phyloP scores from a whole-genome alignment of 345 rosid species.

The Brassica juncea region DNA sequence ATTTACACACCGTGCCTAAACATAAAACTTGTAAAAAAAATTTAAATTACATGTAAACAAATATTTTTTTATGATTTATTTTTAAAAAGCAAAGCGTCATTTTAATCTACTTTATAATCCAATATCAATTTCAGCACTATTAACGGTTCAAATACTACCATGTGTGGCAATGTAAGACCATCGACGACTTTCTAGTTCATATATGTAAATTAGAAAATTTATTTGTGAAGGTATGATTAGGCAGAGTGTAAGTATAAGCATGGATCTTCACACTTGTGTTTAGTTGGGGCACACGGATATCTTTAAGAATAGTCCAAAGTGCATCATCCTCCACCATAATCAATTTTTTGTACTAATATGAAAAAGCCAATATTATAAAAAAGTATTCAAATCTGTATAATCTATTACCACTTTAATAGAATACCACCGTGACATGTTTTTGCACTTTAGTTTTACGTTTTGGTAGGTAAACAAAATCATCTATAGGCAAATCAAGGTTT shows the following conservation, averaged over 20 bases:
- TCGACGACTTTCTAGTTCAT: not conserved
- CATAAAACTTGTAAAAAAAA: not conserved
- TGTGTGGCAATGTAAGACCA: not conserved
- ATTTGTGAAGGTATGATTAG: not conserved
- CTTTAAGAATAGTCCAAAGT: slow-evolving; percentile 25
- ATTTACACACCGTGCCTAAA: not conserved
- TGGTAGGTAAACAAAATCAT: slow-evolving; percentile 17
- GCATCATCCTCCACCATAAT: slow-evolving; percentile 11
- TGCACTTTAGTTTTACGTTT: not conserved
- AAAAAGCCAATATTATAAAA: slow-evolving; percentile 13
- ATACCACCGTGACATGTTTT: slow-evolving; percentile 9
- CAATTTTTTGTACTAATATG: not conserved
- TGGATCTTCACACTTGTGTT: not conserved
- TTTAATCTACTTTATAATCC: not conserved
- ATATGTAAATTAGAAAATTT: not conserved
- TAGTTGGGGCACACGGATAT: not conserved
- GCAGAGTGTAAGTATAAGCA: not conserved
- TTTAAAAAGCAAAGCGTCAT: not conserved
- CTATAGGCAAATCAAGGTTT: slow-evolving; percentile 12
- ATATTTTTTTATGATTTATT: not conserved
- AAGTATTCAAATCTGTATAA: not conserved
- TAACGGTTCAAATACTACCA: not conserved
- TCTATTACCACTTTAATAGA: slow-evolving; percentile 16
- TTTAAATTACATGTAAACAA: not conserved
- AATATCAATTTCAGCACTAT: not conserved